Evolutionary conservation across 2,329 filamentous ascomycete species (phyloP), one percentile per base, ranked within the genome.

Genomic region (Pseudopithomyces maydicus): DNA sequence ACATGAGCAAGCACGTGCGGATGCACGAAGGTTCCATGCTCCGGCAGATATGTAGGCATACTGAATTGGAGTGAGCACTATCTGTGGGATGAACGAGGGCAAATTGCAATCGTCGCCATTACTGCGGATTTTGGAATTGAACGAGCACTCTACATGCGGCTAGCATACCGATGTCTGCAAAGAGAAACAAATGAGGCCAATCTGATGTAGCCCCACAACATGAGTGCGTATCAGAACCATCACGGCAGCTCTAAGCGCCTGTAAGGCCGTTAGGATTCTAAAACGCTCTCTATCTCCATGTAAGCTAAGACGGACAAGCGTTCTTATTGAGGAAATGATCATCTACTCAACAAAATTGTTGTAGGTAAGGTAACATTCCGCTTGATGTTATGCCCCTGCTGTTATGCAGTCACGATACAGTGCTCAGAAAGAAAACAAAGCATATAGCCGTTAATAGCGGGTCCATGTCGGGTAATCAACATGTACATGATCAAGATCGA

Each of bases 291-390:
- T 38, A 8, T n/a, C 20, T 48, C 19, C 5, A 48, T n/a, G 32
- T 12, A 17, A 48, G 17, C 12, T 29, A 12, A 38, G 12, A 38
- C 17, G 32, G 33, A 48, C 45, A 26, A 32, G 10, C 8, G n/a
- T n/a, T 33, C 33, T 38, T 48, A 14, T 48, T 33, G 32, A 11
- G 45, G 14, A 48, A 48, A 10, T 48, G 45, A 48, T 48, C 45
- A 48, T 38, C 45, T 23, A 38, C 20, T 11, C 41, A 44, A 26
- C 41, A 29, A 42, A 42, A 42, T 23, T 14, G 23, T 6, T 45
- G 26, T 17, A 45, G 23, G 43, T 15, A n/a, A 8, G 22, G 26
- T 45, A 8, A 29, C 26, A 29, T 29, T 29, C 26, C 26, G 26
- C 8, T 29, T 29, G 26, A 29, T 29, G 26, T 29, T 29, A 5